These are phyloP conservation scores for Fraxinus sp. DNA, from an alignment of 305 asterid genomes.

Conservation along the genomic window DNA sequence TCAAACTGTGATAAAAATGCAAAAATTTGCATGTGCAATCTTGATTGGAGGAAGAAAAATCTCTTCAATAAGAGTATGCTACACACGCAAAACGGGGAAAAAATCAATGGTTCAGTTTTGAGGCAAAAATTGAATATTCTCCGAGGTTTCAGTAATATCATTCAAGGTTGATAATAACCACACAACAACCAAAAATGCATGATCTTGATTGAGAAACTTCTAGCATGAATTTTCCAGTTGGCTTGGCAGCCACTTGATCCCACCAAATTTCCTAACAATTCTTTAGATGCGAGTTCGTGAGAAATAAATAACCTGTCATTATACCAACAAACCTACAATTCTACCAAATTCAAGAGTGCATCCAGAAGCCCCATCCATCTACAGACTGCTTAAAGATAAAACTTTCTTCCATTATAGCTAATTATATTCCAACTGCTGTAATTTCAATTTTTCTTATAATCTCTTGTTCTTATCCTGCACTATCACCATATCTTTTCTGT, in stretches of 20 bases:
- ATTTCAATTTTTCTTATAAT: not conserved
- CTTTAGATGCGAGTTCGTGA: not conserved
- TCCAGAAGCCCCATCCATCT: not conserved
- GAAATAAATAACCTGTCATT: not conserved
- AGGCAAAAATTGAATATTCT: not conserved
- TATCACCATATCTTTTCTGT: not conserved
- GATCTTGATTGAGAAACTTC: not conserved
- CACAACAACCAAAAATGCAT: not conserved
- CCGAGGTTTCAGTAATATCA: not conserved
- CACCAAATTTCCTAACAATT: constrained; percentile 7
- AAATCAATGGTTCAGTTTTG: not conserved
- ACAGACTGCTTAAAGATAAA: not conserved
- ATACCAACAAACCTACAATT: not conserved
- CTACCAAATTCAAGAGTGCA: not conserved
- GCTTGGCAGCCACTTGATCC: not conserved
- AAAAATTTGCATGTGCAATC: not conserved
- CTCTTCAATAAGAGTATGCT: not conserved
- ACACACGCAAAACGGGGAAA: not conserved
- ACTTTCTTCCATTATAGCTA: not conserved
- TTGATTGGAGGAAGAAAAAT: not conserved
- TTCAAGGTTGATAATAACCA: not conserved
- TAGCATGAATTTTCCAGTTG: not conserved
- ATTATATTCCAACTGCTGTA: not conserved
- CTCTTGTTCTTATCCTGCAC: not conserved
- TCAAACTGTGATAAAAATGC: not conserved